Evolutionary conservation across 2,329 filamentous ascomycete species (phyloP), one percentile per base, ranked within the genome.

Genomic region (Fusarium camptoceras): DNA sequence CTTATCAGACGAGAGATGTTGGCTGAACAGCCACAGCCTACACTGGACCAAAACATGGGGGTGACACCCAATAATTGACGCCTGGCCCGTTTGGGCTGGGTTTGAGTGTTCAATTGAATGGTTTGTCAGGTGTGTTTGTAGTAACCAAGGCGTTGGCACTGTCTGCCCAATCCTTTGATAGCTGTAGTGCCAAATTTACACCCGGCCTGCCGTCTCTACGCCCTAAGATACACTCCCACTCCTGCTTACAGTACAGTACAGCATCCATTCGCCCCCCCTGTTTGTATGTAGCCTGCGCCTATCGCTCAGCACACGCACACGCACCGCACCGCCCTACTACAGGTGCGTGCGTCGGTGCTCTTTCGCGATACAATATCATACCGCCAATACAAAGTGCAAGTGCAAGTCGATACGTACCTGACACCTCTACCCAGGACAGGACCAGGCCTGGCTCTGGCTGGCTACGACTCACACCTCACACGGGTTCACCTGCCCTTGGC

Each of bases 401-500:
- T 42, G n/a, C 18, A 48, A 57, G 59, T 72, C 31, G 9, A 53
- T 53, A 74, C 72, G 72, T 74, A 74, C 72, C 70, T 39, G 15
- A 48, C 46, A 49, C 46, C n/a, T 37, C 34, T 37, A 37, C 34
- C 34, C 34, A 37, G 34, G 27, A 28, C 27, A 28, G 27, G 34
- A 47, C 46, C 20, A 18, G 49, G 68, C 70, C 61, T 28, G 16
- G 20, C 56, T 56, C 25, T 31, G 27, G 22, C 56, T 51, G 50
- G 50, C 39, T 51, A 55, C 61, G 65, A 70, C 72, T 72, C 66
- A 68, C 69, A 74, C 70, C 49, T 50, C 48, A 51, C 53, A 56
- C 54, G 62, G 63, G 68, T 60, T 74, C 63, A 71, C 72, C 66
- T 73, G 68, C 64, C 64, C 69, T 66, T 68, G 62, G 64, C 62